Base-by-base conservation (phyloP, 805 yeast genomes). In the Schwanniomyces polymorphus region DNA sequence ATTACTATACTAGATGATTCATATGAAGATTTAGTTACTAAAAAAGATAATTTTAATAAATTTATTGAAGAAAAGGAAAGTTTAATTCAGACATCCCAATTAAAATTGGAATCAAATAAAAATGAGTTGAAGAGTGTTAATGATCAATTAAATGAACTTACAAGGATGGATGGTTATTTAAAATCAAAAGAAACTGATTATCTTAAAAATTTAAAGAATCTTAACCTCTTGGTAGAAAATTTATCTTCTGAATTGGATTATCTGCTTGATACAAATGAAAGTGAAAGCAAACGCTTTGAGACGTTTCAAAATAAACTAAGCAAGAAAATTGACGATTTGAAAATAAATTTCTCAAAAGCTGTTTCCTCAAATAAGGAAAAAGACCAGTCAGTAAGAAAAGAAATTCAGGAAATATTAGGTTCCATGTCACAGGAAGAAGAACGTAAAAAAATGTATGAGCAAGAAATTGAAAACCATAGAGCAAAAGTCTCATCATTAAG, bases 131-230 rank as follows among this genome's bases (percentile, higher is more conserved):
- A 27, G 9, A 4, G 25, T 9, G 11, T 29, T 2, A 45, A 29
- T 25, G 27, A 44, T 25, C 33, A 38, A 25, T 41, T 42, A 34
- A 65, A 65, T 48, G 53, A 57, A 1, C 59, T 73, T 7, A 75
- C 79, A 1, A 66, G 81, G 27, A 56, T 68, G 42, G 82, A 81
- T 51, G 95, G 92, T 5, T 75, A 80, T 42, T 63, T 84, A 39
- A 69, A 71, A 43, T 78, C 78, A 1, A 75, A 72, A 46, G 72
- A 72, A 46, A 55, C 54, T 1, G 65, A 61, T 28, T 74, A 73
- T 52, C 49, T 56, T n/a, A 43, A 41, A 11, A 31, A 31, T 3
- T 11, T 18, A 51, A 67, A 46, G 58, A 72, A 41, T 11, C 27
- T 44, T 9, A 18, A 37, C 5, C 21, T 7, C 8, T 14, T 23